These are phyloP conservation scores for Phytophthora agathidicida DNA, from an alignment of 352 stramenopile species.

Conservation along the genomic window DNA sequence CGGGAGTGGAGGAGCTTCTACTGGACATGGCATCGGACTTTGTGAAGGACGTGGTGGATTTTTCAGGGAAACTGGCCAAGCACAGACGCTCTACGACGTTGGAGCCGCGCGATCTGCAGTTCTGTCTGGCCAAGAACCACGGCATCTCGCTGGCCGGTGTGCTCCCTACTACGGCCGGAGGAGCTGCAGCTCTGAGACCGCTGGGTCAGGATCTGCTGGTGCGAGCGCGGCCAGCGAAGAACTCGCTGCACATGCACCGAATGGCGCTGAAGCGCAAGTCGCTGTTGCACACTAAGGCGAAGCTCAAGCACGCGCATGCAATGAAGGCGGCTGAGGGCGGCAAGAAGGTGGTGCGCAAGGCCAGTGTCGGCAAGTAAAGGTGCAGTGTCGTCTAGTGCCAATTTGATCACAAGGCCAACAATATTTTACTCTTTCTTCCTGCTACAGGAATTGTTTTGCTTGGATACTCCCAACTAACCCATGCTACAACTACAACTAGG, in stretches of 20 bases:
- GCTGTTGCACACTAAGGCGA: constrained; percentile 54
- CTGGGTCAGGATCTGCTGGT: constrained; percentile 64
- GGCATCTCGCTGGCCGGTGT: constrained; percentile 80
- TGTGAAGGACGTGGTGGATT: constrained; percentile 75
- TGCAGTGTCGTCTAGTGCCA: background rate
- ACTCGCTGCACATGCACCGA: constrained; percentile 85
- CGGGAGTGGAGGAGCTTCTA: constrained; percentile 80
- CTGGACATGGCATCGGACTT: constrained; percentile 87
- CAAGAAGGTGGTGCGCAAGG: constrained; percentile 64
- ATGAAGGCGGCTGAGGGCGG: constrained; percentile 44
- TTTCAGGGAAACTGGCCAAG: constrained; percentile 69
- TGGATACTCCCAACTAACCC: too few species aligned
- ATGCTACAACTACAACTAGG: too few species aligned
- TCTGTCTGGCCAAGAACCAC: constrained; percentile 87
- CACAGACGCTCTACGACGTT: constrained; percentile 78
- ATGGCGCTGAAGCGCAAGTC: constrained; percentile 81
- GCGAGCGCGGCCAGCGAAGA: constrained; percentile 65
- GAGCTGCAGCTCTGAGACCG: constrained; percentile 40
- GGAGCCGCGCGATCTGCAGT: constrained; percentile 79
- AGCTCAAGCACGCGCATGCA: constrained; percentile 48
- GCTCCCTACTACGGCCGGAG: constrained; percentile 29
- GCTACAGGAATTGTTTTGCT: background rate
- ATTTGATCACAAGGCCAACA: constrained; percentile 1
- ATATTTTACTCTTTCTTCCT: constrained; percentile 12
- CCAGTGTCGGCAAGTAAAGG: constrained; percentile 46